Base-by-base conservation (phyloP, 176 grass and related monocot species). In the Cenchrus purpureus region DNA sequence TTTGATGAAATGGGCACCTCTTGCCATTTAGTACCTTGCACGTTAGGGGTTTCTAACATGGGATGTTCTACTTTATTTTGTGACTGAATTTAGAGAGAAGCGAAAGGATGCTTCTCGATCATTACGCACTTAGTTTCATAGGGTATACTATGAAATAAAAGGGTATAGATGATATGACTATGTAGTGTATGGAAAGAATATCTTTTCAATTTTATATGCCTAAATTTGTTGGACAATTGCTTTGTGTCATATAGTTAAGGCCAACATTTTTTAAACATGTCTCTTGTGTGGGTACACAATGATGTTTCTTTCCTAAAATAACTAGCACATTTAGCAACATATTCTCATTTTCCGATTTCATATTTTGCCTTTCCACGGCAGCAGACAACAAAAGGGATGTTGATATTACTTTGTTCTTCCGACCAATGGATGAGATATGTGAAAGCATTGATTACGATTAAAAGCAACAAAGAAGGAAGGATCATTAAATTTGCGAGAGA, bases 401-500 rank as follows among this genome's bases (percentile, higher is more conserved):
- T 52, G 97, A 99, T 65, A 97, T 99, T 71, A 99, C 97, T n/a
- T n/a, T 53, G 97, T 99, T 48, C 97, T 5, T 88, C 37, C 63
- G 96, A 44, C 97, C 97, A 1, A 90, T 99, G 94, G 97, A 99
- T 82, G 97, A 99, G 82, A 73, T 84, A 76, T 89, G 92, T 65
- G 97, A 94, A 78, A 96, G 94, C 93, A 12, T 99, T 99, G n/a
- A n/a, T n/a, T n/a, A n/a, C n/a, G n/a, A 99, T 99, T 94, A 99
- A 99, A 78, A 96, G 96, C 2, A 86, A 99, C 49, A 91, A 99
- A 72, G 97, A 99, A 77, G 97, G 97, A 15, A 88, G 90, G 63
- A 97, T 99, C 58, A 82, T 89, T 68, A 90, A 99, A 82, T 99
- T 99, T 42, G 65, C 94, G n/a, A 1, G 97, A 99, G 57, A 99